Percentiles rank a stretch among this genome's conserved stretches.
phyloP scores from a whole-genome alignment of 345 rosid genomes.

The Dipteronia sinensis region DNA sequence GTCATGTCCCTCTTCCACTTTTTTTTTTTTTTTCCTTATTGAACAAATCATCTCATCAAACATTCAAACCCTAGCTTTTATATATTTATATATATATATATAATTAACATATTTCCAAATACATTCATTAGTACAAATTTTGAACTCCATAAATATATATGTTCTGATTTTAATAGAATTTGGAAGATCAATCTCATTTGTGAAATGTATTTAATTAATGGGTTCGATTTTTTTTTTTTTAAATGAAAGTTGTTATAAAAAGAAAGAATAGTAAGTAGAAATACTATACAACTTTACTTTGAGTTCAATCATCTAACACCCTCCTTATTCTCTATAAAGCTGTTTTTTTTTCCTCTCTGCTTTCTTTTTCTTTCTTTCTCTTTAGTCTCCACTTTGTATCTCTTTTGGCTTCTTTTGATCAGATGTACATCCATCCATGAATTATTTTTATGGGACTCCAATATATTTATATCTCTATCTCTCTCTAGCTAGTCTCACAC shows the following conservation, averaged over 20 bases:
- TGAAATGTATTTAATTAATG: too few relatives aligned
- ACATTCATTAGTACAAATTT: background rate
- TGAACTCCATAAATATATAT: too few relatives aligned
- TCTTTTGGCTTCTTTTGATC: constrained; percentile 22
- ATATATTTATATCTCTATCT: background rate
- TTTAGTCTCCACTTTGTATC: constrained; percentile 44
- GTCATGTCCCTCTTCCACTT: constrained; percentile 31
- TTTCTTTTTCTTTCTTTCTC: constrained; percentile 21
- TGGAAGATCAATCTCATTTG: too few relatives aligned
- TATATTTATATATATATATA: background rate
- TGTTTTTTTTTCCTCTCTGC: constrained; percentile 27
- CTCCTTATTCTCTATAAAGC: constrained; percentile 63
- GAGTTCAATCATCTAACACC: constrained; percentile 55
- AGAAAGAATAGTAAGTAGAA: too few relatives aligned
- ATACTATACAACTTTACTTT: constrained; percentile 22
- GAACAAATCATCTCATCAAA: background rate
- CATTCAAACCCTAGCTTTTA: background rate
- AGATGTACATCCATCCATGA: constrained; percentile 22
- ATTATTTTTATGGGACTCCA: constrained; percentile 22
- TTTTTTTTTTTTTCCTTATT: background rate
- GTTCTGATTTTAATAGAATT: too few relatives aligned
- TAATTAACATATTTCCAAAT: background rate
- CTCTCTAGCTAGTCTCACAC: background rate
- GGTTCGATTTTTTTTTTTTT: too few relatives aligned
- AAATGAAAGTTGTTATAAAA: too few relatives aligned